phyloP scores from a whole-genome alignment of 164 flowering plant species.

The Berberis thunbergii region DNA sequence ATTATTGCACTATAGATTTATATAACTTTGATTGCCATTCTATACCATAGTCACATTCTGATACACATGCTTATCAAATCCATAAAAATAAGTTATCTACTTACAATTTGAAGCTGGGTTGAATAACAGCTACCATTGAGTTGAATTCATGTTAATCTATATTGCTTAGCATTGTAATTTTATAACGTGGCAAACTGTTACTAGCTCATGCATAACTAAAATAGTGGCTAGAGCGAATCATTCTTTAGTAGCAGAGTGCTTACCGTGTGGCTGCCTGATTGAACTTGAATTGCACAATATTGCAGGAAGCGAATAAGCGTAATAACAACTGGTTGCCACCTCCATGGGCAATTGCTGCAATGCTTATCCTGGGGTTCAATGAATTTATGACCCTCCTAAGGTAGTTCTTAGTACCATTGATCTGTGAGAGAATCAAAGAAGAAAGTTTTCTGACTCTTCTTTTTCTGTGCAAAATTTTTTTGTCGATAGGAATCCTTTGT shows the following conservation, averaged over 20 bases:
- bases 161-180: no score
- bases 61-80: no score
- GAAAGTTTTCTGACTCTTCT: background rate
- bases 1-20: no score
- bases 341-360: constrained; percentile 85
- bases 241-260: background rate
- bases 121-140: no score
- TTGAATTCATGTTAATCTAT: no score
- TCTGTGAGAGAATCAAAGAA: background rate
- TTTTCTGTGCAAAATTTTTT: background rate
- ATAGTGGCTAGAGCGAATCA: background rate
- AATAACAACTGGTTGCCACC: constrained; percentile 96
- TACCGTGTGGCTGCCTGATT: background rate
- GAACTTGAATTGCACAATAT: background rate
- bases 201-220: no score
- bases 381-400: constrained; percentile 91
- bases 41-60: no score
- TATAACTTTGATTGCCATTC: no score
- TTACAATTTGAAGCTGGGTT: no score
- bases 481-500: constrained; percentile 77
- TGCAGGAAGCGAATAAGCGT: constrained; percentile 77
- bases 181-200: no score
- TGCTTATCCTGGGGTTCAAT: constrained; percentile 77
- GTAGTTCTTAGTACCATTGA: constrained; percentile 20
- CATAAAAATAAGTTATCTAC: no score